Evolutionary conservation across 2,329 filamentous ascomycete species (phyloP).

Genomic region (Neonectria sp.): DNA sequence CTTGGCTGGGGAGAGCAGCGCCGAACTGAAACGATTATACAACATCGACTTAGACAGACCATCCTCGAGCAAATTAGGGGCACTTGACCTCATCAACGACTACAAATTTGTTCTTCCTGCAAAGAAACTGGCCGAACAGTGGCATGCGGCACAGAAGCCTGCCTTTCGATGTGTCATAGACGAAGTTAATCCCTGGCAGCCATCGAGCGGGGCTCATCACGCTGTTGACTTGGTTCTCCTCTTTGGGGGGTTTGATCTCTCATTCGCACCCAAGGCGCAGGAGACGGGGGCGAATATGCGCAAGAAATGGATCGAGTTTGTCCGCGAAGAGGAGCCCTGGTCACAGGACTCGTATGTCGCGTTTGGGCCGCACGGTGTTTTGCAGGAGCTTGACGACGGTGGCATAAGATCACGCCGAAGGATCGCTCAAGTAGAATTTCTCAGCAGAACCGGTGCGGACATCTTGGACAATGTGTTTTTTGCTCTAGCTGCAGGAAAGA

Average conservation of each 20-base stretch:
- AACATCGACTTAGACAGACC: slow-evolving; percentile 55
- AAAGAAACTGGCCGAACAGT: slow-evolving; percentile 38
- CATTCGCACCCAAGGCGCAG: slow-evolving; percentile 53
- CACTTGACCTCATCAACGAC: slow-evolving; percentile 56
- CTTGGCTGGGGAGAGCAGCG: slow-evolving; percentile 45
- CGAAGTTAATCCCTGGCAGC: slow-evolving; percentile 62
- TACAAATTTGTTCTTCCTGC: slow-evolving; percentile 49
- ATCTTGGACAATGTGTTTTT: slow-evolving; percentile 3
- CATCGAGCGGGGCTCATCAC: slow-evolving; percentile 61
- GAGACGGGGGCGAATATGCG: slow-evolving; percentile 56
- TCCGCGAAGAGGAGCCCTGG: slow-evolving; percentile 57
- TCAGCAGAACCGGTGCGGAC: not conserved
- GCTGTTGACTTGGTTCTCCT: slow-evolving; percentile 62
- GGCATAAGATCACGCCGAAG: slow-evolving; percentile 43
- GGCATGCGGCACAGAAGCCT: slow-evolving; percentile 42
- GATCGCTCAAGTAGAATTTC: not conserved
- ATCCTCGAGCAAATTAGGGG: slow-evolving; percentile 58
- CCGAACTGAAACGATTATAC: slow-evolving; percentile 56
- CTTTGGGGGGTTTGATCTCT: slow-evolving; percentile 58
- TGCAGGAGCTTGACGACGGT: slow-evolving; percentile 52
- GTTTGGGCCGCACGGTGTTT: slow-evolving; percentile 58
- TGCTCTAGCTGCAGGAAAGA: slow-evolving; percentile 2
- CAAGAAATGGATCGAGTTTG: slow-evolving; percentile 56
- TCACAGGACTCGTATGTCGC: slow-evolving; percentile 36
- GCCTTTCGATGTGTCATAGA: slow-evolving; percentile 61